Percentiles rank a stretch among this genome's conserved stretches.
Evolutionary conservation across 2,329 filamentous ascomycete species (phyloP).

Genomic region (Aspergillus puulaauensis): DNA sequence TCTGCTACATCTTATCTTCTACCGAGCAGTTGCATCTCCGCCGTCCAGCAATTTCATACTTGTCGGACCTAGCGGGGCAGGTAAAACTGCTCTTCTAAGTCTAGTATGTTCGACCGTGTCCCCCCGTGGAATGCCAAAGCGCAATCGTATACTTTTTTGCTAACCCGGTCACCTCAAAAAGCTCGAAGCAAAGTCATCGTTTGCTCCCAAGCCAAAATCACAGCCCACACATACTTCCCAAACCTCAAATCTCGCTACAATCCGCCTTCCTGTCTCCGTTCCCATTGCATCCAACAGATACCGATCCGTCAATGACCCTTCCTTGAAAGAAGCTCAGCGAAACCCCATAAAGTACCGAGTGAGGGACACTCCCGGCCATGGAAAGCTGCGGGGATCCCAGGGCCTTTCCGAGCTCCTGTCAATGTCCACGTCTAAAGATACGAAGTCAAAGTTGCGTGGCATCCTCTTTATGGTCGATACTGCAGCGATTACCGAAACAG

Average conservation of each 20-base stretch:
- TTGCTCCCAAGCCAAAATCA: constrained; percentile 33
- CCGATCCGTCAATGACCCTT: constrained; percentile 65
- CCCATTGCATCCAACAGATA: constrained; percentile 60
- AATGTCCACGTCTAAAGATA: constrained; percentile 33
- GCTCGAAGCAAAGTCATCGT: constrained; percentile 47
- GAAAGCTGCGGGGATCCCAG: constrained; percentile 75
- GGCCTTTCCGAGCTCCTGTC: constrained; percentile 40
- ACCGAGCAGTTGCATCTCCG: constrained; percentile 63
- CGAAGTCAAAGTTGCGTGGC: constrained; percentile 57
- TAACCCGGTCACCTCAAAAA: constrained; percentile 17
- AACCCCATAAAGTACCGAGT: constrained; percentile 41
- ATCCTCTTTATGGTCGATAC: constrained; percentile 90
- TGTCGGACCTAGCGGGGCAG: constrained; percentile 74
- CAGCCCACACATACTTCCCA: constrained; percentile 62
- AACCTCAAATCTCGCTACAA: constrained; percentile 56
- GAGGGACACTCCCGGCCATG: constrained; percentile 86
- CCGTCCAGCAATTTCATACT: constrained; percentile 73
- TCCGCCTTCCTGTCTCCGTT: constrained; percentile 54
- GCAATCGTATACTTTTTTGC: not conserved
- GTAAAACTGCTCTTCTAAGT: constrained; percentile 87
- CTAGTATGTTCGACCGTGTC: constrained; percentile 52
- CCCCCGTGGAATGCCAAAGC: not conserved
- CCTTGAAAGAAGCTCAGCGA: constrained; percentile 54
- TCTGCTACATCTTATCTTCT: constrained; percentile 73
- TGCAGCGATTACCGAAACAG: constrained; percentile 55